Base-by-base conservation (phyloP, 75 land plant species). In the Selaginella moellendorffii region DNA sequence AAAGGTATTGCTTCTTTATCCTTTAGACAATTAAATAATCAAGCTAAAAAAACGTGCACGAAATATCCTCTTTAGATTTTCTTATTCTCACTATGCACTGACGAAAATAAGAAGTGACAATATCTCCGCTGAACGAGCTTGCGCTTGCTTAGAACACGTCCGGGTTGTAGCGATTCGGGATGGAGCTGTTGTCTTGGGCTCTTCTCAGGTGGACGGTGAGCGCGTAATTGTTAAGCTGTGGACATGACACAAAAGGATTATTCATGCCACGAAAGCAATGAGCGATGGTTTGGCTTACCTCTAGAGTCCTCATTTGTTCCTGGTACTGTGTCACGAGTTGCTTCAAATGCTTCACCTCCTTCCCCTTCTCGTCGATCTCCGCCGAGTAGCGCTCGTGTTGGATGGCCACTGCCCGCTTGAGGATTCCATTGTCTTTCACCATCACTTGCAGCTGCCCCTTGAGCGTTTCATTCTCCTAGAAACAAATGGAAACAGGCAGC, bases 341-440 rank as follows among this genome's bases (percentile, higher is more conserved):
- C 64, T 89, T 89, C 62, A 90, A 52, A 0, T 83, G 87, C 36
- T 88, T 82, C 77, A 85, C 14, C 75, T 93, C 96, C 58, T 78
- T 80, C 54, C 54, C 65, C 58, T 62, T 76, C 19, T 80, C 85
- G 22, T 93, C 90, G 62, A 66, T 74, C 62, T 85, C 98, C 27
- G 80, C 79, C 66, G 88, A 87, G 14, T 36, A 36, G 1, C 90
- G 77, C 56, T 89, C 98, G 69, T 93, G 90, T 54, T 93, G 96
- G 54, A 93, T 88, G 0, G 96, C 70, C 1, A 93, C 96, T 26
- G 98, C 98, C 30, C 96, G 74, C 65, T 93, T 93, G 24, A 93
- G 80, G 31, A 89, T 77, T 2, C 54, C 70, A 63, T 88, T 90
- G 20, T 93, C 98, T 24, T 78, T 79, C 31, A 85, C 56, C 30